Percentiles rank a stretch among this genome's conserved stretches.
These are phyloP conservation scores for Pistacia atlantica DNA, from an alignment of 345 rosid genomes.

Conservation along the genomic window DNA sequence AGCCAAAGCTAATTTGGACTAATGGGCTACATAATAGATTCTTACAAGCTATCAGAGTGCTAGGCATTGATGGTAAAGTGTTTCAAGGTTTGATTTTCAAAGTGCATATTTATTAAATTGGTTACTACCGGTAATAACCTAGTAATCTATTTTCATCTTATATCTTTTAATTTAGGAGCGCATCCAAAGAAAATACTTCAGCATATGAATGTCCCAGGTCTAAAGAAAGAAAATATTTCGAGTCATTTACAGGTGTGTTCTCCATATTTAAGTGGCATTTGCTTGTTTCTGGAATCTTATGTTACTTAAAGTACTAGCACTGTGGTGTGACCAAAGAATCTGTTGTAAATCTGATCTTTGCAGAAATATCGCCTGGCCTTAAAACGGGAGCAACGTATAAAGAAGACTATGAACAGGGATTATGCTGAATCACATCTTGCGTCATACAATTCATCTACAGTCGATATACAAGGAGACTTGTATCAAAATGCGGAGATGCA, in stretches of 20 bases:
- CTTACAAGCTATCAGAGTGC: slow-evolving; percentile 35
- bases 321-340: neutral
- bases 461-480: slow-evolving; percentile 16
- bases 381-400: slow-evolving; percentile 29
- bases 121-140: neutral
- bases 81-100: neutral
- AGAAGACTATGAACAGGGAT: slow-evolving; percentile 14
- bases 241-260: slow-evolving; percentile 58
- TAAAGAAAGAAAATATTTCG: slow-evolving; percentile 40
- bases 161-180: slow-evolving; percentile 29
- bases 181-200: slow-evolving; percentile 50
- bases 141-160: slow-evolving; percentile 2
- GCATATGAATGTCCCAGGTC: slow-evolving; percentile 48
- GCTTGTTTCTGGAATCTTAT: neutral
- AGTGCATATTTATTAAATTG: neutral
- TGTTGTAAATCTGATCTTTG: neutral
- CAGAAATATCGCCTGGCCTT: slow-evolving; percentile 46
- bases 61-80: slow-evolving; percentile 45
- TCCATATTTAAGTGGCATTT: neutral
- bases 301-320: neutral
- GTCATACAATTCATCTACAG: slow-evolving; percentile 5
- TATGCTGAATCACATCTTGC: neutral
- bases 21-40: slow-evolving; percentile 42
- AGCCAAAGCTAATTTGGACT: slow-evolving; percentile 46
- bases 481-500: slow-evolving; percentile 6